Base-by-base conservation (phyloP, 2,329 filamentous ascomycete species). In the Fusarium compactum region DNA sequence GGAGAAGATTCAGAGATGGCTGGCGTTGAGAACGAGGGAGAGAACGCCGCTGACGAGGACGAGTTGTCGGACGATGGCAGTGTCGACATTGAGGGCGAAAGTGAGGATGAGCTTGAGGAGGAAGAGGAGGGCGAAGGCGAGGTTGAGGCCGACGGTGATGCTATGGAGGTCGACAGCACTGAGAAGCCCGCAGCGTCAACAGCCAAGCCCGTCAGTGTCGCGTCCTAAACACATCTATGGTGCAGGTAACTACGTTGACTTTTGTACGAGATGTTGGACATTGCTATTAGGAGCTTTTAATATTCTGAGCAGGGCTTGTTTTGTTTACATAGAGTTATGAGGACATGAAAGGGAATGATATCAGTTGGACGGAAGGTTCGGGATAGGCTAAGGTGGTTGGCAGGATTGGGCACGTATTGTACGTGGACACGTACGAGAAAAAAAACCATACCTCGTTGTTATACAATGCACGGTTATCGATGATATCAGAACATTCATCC, bases 21-120 rank as follows among this genome's bases (percentile, higher is more conserved):
- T 50, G 92, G 91, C 41, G 88, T 85, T 18, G 91, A 92, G 56
- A 84, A 83, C 51, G 83, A 77, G 43, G 67, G 78, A 29, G 80
- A 78, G 34, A 81, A 82, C 38, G 82, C 80, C 43, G 83, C 85
- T 24, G 89, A 92, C 20, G 91, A 92, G 57, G 90, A 91, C 18
- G 89, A 90, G 64, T 84, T 85, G 71, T 92, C 90, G 18, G 92
- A 95, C 65, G 91, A 90, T 63, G 92, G 90, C 70, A 93, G 90
- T 75, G 92, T 94, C 78, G 92, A 94, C 78, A 89, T 94, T 47
- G 92, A 94, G 76, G 90, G 89, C 58, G 92, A 94, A 79, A 93
- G 90, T 74, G 90, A 90, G 72, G 91, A 91, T 32, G 90, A 90
- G 66, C 89, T 93, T 25, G 89, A 90, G 56, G 90, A 91, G 63